Percentiles rank a stretch among this genome's conserved stretches.
Conservation (phyloP, 2,329 filamentous ascomycete species). For the Metarhizium anisopliae region DNA sequence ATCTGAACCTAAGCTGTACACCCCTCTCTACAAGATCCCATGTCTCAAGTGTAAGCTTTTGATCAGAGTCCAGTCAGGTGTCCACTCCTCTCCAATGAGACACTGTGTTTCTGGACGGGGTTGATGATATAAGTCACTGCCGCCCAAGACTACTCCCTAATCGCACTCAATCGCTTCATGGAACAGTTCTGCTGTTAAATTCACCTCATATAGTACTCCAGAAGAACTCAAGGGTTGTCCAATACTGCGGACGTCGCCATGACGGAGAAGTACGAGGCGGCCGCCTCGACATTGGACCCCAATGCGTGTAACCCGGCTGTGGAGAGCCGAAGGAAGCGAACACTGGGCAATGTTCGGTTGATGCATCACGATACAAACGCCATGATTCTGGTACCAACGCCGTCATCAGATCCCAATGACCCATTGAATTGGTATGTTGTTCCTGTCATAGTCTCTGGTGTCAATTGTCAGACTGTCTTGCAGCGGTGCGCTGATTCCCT, state of each 20-base stretch:
- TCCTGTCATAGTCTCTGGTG: not conserved
- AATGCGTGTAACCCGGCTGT: conserved; percentile 2
- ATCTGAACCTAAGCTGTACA: too few relatives aligned
- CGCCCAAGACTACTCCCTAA: too few relatives aligned
- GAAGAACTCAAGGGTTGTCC: too few relatives aligned
- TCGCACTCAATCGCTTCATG: too few relatives aligned
- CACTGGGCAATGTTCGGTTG: conserved; percentile 33
- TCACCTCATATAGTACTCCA: too few relatives aligned
- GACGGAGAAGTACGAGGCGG: not conserved
- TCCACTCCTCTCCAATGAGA: too few relatives aligned
- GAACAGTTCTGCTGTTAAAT: too few relatives aligned
- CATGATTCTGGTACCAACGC: conserved; percentile 37
- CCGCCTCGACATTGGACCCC: conserved; percentile 6
- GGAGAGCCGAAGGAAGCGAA: conserved; percentile 13
- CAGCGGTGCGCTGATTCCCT: not conserved
- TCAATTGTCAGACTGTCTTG: not conserved
- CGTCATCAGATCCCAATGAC: conserved; percentile 8
- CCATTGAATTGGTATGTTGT: conserved; percentile 37
- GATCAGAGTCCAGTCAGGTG: too few relatives aligned
- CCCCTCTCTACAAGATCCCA: too few relatives aligned
- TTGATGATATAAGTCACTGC: too few relatives aligned
- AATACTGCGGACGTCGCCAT: not conserved
- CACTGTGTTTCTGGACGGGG: too few relatives aligned
- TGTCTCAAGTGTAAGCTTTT: too few relatives aligned
- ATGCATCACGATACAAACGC: conserved; percentile 32